Conservation (phyloP, 805 yeast species). For the Metschnikowia peoriensis region DNA sequence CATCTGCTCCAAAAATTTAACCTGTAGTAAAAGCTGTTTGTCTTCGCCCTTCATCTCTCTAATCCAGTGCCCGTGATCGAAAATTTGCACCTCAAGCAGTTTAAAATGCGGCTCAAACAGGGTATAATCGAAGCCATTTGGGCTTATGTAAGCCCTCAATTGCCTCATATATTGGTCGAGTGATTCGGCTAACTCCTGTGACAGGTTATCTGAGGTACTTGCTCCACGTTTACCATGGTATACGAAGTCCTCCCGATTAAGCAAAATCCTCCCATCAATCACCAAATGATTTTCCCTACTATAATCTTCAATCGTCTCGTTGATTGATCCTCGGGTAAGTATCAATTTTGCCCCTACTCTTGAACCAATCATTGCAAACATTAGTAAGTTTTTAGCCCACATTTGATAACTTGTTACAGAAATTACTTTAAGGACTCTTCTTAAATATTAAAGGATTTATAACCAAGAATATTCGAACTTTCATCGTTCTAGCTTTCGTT, state of each 20-base stretch:
- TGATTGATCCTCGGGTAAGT: too few species aligned
- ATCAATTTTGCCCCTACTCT: too few species aligned
- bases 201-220: neutral
- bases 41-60: neutral
- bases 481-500: too few species aligned
- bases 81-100: neutral
- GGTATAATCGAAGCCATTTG: neutral
- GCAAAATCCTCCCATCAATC: neutral
- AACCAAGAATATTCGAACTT: too few species aligned
- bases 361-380: too few species aligned
- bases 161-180: neutral
- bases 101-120: neutral
- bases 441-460: too few species aligned
- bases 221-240: neutral
- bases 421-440: too few species aligned
- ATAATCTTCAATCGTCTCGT: too few species aligned
- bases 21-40: neutral
- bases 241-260: neutral
- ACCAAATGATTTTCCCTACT: too few species aligned
- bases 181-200: neutral
- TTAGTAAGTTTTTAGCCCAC: too few species aligned
- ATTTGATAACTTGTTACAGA: too few species aligned
- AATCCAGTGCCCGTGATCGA: neutral
- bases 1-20: neutral
- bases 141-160: neutral